These are phyloP conservation scores for Xylariomycetidae sp. DNA, from an alignment of 2,329 filamentous ascomycete species.

Conservation along the genomic window DNA sequence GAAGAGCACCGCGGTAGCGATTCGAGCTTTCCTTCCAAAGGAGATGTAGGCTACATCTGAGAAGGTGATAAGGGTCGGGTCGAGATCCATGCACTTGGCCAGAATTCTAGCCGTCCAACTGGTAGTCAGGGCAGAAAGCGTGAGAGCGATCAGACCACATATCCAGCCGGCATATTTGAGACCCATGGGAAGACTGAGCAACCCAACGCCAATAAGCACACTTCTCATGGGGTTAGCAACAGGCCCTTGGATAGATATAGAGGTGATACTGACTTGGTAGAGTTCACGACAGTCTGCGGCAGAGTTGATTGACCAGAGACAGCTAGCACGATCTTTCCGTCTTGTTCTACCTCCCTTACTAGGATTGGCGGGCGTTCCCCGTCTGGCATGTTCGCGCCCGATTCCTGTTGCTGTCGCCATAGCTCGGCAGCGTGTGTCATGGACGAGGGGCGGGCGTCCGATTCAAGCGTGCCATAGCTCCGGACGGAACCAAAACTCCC, in stretches of 20 bases:
- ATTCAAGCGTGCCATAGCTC: slow-evolving; percentile 52
- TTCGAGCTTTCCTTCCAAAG: slow-evolving; percentile 75
- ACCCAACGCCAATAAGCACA: slow-evolving; percentile 82
- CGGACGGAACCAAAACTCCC: slow-evolving; percentile 62
- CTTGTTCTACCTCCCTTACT: slow-evolving; percentile 85
- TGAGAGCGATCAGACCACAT: slow-evolving; percentile 70
- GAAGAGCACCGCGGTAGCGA: slow-evolving; percentile 82
- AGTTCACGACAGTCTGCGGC: slow-evolving; percentile 94
- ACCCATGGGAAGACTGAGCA: slow-evolving; percentile 84
- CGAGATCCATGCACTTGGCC: slow-evolving; percentile 82
- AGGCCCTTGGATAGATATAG: neutral
- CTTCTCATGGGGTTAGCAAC: slow-evolving; percentile 25
- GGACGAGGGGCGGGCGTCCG: slow-evolving; percentile 37
- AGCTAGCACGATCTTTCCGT: slow-evolving; percentile 77
- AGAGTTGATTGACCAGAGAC: slow-evolving; percentile 93
- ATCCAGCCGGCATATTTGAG: slow-evolving; percentile 87
- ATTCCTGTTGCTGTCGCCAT: slow-evolving; percentile 50
- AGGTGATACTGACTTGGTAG: slow-evolving; percentile 59
- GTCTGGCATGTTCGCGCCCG: slow-evolving; percentile 41
- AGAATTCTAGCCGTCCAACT: slow-evolving; percentile 82
- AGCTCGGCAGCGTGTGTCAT: slow-evolving; percentile 48
- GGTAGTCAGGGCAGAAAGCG: slow-evolving; percentile 70
- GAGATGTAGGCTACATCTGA: slow-evolving; percentile 89
- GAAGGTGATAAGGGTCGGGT: slow-evolving; percentile 84
- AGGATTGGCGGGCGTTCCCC: slow-evolving; percentile 69